Evolutionary conservation across 306 rosid species (phyloP), one percentile per base, ranked within the genome.

Genomic region (Fagus sylvatica): DNA sequence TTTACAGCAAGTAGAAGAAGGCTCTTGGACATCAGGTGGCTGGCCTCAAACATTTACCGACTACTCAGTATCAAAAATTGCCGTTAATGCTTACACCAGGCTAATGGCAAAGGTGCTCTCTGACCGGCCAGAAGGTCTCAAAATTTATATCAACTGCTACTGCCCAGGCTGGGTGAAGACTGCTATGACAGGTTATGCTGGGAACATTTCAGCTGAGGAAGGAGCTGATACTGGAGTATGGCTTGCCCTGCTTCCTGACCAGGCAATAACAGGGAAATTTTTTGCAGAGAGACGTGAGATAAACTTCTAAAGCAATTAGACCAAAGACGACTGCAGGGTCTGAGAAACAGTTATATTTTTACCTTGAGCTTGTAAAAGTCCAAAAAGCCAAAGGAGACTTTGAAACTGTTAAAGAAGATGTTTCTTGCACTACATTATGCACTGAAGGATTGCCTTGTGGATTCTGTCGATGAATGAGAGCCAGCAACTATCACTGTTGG

Each of bases 121-220:
- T 4, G 89, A 86, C 34, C 82, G 87, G 71, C 82, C 84, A 0
- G 92, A 91, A 11, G 97, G 89, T 61, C 84, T 89, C 84, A 93
- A 86, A 72, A 90, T 93, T 51, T 90, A 80, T 55, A 89, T 93
- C 30, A 93, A 93, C 74, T 85, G 96, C 71, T 93, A 87, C 65
- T 93, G 97, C 83, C 98, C 96, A 1, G 98, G 98, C 33, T 93
- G 94, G 97, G 97, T 89, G 49, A 93, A 93, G 89, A 93, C 98
- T 56, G 93, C 97, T 69, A 89, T 93, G 74, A 93, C 98, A 0
- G 96, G 97, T 40, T 91, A 80, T 84, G 93, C 94, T 60, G 98
- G 98, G 80, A 90, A 88, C 80, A 76, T 90, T 42, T 67, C 94
- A 28, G 93, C 85, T 2, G 97, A 93, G 80, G 93, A 82, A 69